These are phyloP conservation scores for Persicaria tinctoria DNA, from an alignment of 148 eudicot genomes.

Conservation along the genomic window DNA sequence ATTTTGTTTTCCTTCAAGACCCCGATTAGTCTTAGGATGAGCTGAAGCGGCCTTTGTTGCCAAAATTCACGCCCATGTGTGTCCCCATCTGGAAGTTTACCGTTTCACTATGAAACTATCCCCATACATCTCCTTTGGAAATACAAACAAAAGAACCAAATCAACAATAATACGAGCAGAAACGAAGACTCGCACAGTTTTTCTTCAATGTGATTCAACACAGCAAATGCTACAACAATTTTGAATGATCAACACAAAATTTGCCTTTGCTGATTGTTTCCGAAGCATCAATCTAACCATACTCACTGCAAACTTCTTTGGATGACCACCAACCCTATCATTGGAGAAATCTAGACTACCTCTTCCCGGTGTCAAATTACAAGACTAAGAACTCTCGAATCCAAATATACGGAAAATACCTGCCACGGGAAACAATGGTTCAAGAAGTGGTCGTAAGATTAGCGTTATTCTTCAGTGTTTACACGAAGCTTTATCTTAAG, in stretches of 20 bases:
- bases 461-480: not conserved
- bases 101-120: too few relatives aligned
- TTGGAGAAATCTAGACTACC: not conserved
- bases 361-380: not conserved
- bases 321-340: not conserved
- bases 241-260: not conserved
- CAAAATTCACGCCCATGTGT: too few relatives aligned
- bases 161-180: too few relatives aligned
- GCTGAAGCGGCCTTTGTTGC: too few relatives aligned
- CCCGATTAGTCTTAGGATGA: too few relatives aligned
- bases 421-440: slow-evolving; percentile 20
- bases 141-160: too few relatives aligned
- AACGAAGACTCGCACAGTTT: too few relatives aligned
- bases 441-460: not conserved
- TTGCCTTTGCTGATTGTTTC: not conserved
- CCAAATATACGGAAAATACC: slow-evolving; percentile 91
- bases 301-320: not conserved
- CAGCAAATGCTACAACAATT: not conserved
- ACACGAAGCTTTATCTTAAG: not conserved
- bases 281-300: not conserved
- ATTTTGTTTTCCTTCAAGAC: too few relatives aligned
- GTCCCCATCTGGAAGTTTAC: too few relatives aligned
- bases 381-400: slow-evolving; percentile 61
- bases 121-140: too few relatives aligned
- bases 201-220: too few relatives aligned